Percentiles rank a stretch among this genome's conserved stretches.
phyloP scores from a whole-genome alignment of 1,284 basidiomycete genomes.

The Melampsora americana region DNA sequence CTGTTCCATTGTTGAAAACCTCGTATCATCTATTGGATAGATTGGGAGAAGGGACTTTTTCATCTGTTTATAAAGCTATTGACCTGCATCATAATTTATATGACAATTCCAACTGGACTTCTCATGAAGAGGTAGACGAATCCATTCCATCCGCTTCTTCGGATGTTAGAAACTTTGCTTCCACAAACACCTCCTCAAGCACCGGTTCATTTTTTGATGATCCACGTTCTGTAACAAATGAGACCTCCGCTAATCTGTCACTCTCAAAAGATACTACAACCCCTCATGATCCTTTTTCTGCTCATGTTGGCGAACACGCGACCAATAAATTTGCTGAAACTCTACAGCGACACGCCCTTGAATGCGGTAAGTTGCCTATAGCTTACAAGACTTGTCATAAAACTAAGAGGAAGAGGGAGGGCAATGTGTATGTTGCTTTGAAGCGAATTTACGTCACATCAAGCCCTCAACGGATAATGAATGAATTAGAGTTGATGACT shows the following conservation, averaged over 20 bases:
- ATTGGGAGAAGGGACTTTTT: conserved; percentile 92
- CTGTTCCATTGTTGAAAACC: conserved; percentile 64
- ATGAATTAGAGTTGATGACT: conserved; percentile 91
- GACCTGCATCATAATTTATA: conserved; percentile 66
- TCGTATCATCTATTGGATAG: conserved; percentile 83
- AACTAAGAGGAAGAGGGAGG: conserved; percentile 48
- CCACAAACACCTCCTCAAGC: conserved; percentile 30
- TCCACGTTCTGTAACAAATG: not conserved
- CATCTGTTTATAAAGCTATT: conserved; percentile 94
- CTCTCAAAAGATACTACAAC: conserved; percentile 1
- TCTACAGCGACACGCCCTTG: conserved; percentile 36
- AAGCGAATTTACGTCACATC: conserved; percentile 98
- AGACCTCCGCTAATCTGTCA: not conserved
- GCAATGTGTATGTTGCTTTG: conserved; percentile 73
- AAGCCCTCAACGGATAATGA: conserved; percentile 83
- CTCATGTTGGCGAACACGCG: conserved; percentile 29
- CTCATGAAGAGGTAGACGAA: not conserved
- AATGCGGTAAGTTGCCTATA: conserved; percentile 62
- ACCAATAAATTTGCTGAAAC: conserved; percentile 40
- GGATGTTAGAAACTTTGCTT: conserved; percentile 19
- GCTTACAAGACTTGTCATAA: conserved; percentile 50
- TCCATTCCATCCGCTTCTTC: not conserved
- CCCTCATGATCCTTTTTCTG: conserved; percentile 24
- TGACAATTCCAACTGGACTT: conserved; percentile 30
- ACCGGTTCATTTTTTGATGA: conserved; percentile 22